Evolutionary conservation across 768 basidiomycete genomes (phyloP).

Genomic region (Kondoa malvinella): DNA sequence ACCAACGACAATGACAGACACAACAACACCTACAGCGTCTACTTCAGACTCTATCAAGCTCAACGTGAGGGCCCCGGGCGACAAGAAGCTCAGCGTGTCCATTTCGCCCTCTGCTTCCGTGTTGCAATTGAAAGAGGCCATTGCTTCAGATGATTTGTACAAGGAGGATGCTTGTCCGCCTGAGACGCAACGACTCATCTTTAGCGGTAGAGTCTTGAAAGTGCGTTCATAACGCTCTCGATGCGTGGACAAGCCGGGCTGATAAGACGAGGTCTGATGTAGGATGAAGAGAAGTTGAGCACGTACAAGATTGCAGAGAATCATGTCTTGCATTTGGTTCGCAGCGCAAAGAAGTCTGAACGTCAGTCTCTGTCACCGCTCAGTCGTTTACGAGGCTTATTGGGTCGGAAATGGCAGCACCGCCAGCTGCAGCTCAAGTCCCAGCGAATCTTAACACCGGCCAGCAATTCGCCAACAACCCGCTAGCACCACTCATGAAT

Average conservation of each 20-base stretch:
- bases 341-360: conserved; percentile 7
- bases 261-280: not conserved
- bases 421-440: conserved; percentile 63
- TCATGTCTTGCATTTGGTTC: conserved; percentile 81
- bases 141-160: conserved; percentile 70
- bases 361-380: not conserved
- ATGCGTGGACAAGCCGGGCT: conserved; percentile 3
- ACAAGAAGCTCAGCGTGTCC: conserved; percentile 76
- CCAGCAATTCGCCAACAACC: conserved; percentile 22
- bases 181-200: conserved; percentile 77
- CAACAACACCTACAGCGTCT: not conserved
- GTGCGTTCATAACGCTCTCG: conserved; percentile 1
- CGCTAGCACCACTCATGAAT: conserved; percentile 27
- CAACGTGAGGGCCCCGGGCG: conserved; percentile 35
- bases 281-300: conserved; percentile 51
- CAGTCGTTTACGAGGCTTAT: not conserved
- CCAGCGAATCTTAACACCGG: conserved; percentile 17
- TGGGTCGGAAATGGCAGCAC: conserved; percentile 35
- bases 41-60: conserved; percentile 22
- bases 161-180: conserved; percentile 36
- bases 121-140: conserved; percentile 70
- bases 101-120: conserved; percentile 72
- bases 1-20: not conserved
- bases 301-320: conserved; percentile 76
- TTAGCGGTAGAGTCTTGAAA: conserved; percentile 50